These are phyloP conservation scores for Artemisia annua DNA, from an alignment of 129 eudicot genomes.

Conservation along the genomic window DNA sequence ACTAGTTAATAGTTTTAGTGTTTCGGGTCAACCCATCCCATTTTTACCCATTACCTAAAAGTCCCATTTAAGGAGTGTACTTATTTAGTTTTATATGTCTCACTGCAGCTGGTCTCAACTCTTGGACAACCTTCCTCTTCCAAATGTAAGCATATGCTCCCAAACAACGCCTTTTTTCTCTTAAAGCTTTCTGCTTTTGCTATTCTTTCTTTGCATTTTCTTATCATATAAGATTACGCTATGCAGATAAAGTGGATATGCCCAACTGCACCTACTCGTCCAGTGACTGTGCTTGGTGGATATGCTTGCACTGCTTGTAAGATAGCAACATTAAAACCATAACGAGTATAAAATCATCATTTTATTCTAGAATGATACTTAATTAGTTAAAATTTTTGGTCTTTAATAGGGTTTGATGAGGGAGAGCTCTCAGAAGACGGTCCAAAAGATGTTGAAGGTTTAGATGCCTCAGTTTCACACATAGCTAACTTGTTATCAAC, in stretches of 20 bases:
- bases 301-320: slow-evolving; percentile 93
- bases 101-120: slow-evolving; percentile 87
- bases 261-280: slow-evolving; percentile 99
- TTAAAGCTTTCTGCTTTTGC: background rate
- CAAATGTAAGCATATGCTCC: slow-evolving; percentile 57
- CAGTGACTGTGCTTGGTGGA: slow-evolving; percentile 92
- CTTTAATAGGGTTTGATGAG: slow-evolving; percentile 76
- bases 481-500: slow-evolving; percentile 44
- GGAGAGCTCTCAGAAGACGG: slow-evolving; percentile 89
- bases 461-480: slow-evolving; percentile 44
- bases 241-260: slow-evolving; percentile 94
- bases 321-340: slow-evolving; percentile 17
- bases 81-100: slow-evolving; percentile 28
- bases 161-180: background rate
- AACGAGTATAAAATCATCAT: background rate
- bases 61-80: background rate
- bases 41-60: background rate
- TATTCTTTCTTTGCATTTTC: background rate
- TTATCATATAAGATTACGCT: background rate
- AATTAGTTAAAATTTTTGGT: background rate
- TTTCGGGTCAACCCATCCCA: too few relatives aligned
- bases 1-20: too few relatives aligned
- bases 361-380: slow-evolving; percentile 9
- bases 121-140: slow-evolving; percentile 87
- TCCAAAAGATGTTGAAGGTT: slow-evolving; percentile 51